Evolutionary conservation across 345 rosid genomes (phyloP).

Genomic region (Populus euphratica): DNA sequence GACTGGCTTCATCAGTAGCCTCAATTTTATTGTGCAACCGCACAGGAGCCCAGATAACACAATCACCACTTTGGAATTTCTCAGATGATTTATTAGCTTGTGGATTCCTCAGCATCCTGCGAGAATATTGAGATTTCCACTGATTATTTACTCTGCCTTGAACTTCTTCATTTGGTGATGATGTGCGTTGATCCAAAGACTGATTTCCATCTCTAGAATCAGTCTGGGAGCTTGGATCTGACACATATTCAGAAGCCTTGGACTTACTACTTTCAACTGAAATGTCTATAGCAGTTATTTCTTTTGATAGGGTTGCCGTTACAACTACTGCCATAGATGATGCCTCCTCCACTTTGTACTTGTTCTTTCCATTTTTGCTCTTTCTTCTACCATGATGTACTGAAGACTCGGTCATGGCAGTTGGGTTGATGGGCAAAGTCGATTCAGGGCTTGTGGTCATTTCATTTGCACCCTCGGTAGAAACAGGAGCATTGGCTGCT

Average conservation of each 20-base stretch:
- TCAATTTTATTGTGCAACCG: slow-evolving; percentile 59
- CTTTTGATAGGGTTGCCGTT: slow-evolving; percentile 32
- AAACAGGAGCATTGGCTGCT: slow-evolving; percentile 26
- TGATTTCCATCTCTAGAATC: slow-evolving; percentile 44
- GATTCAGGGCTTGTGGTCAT: slow-evolving; percentile 33
- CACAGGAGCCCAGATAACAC: slow-evolving; percentile 89
- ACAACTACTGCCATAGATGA: slow-evolving; percentile 26
- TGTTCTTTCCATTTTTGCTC: slow-evolving; percentile 56
- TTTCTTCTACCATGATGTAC: slow-evolving; percentile 51
- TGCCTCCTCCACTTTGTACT: slow-evolving; percentile 57
- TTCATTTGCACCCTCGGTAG: slow-evolving; percentile 35
- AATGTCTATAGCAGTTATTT: slow-evolving; percentile 27
- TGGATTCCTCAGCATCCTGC: slow-evolving; percentile 48
- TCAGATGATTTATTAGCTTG: slow-evolving; percentile 52
- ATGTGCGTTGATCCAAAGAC: slow-evolving; percentile 42
- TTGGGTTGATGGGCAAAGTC: slow-evolving; percentile 32
- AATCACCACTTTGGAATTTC: slow-evolving; percentile 44
- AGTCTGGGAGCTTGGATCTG: slow-evolving; percentile 18
- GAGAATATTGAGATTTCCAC: slow-evolving; percentile 69
- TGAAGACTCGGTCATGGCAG: slow-evolving; percentile 41
- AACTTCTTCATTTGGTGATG: slow-evolving; percentile 51
- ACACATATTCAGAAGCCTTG: slow-evolving; percentile 40
- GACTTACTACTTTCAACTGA: slow-evolving; percentile 36
- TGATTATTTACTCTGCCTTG: slow-evolving; percentile 47
- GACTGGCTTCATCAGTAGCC: slow-evolving; percentile 44